Evolutionary conservation across 148 eudicot species (phyloP), one percentile per base, ranked within the genome.

Genomic region (Camellia granthamiana): DNA sequence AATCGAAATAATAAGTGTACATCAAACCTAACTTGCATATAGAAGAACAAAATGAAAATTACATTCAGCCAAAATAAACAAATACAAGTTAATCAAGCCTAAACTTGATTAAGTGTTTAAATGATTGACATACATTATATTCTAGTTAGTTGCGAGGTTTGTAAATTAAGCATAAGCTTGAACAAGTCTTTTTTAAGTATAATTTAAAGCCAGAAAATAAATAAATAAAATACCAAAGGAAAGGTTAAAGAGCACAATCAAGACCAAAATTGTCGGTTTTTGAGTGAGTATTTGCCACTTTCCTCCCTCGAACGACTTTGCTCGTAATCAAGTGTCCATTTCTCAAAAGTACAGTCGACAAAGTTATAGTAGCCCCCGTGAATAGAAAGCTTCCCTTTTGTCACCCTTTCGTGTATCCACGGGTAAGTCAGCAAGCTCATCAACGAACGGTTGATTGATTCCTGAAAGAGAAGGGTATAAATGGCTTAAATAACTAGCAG

Each of bases 321-420:
- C 65, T 85, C 52, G 72, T 82, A 92, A 82, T 97, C 93, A 67
- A 97, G 91, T 30, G 94, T 91, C 99, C 99, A 97, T 81, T 90
- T 97, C 78, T 97, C 98, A 74, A 94, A 97, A 19, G 97, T 89
- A 84, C 99, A 94, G 59, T 97, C 84, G 0, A 83, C 84, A 72
- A 97, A 97, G 80, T 94, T 87, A 74, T 97, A 97, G 88, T 97
- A 94, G 73, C 99, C 99, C 12, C 98, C 99, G 21, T 97, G 99
- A 78, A 97, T 89, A 61, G 91, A 81, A 61, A 97, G 93, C 58
- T 62, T 1, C 38, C 97, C 97, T 69, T 83, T 90, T 42, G 77
- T 75, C 66, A 92, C 97, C 83, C 89, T 86, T 77, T 97, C 99
- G 81, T 94, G 82, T 51, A 97, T 91, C 99, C 99, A 97, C 46